Evolutionary conservation across 768 basidiomycete species (phyloP).

Genomic region (Pisolithus albus): DNA sequence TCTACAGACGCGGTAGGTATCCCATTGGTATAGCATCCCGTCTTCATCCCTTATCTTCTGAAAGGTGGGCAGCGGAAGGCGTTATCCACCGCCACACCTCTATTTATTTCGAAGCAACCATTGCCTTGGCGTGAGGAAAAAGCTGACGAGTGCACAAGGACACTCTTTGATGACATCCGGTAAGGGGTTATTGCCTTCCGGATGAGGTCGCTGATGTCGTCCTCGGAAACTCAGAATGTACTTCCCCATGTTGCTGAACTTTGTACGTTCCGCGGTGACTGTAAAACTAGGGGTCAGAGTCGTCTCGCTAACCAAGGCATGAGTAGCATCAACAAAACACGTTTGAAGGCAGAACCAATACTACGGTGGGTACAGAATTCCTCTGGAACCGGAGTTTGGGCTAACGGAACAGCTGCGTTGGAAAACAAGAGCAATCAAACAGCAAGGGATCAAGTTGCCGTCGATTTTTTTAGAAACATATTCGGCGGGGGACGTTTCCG

Average conservation of each 20-base stretch:
- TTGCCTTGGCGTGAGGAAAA: background rate
- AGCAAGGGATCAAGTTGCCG: background rate
- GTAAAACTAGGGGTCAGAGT: background rate
- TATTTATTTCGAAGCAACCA: background rate
- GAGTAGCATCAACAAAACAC: background rate
- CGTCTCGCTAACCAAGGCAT: background rate
- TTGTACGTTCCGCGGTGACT: background rate
- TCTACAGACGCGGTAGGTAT: background rate
- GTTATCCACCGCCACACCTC: background rate
- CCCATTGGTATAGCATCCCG: background rate
- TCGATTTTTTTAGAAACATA: background rate
- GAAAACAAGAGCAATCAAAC: no score
- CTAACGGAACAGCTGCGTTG: background rate
- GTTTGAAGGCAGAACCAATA: background rate
- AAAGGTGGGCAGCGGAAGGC: background rate
- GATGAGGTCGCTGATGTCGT: background rate
- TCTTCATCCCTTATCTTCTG: background rate
- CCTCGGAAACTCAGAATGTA: background rate
- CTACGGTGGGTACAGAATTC: background rate
- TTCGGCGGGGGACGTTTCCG: background rate
- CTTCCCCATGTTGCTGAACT: background rate
- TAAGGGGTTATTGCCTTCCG: background rate
- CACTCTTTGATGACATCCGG: background rate
- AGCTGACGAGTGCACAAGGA: background rate
- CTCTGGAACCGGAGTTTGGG: background rate